Conservation (phyloP, 371 early-diverging fungal genomes). For the Mortierella sp. region DNA sequence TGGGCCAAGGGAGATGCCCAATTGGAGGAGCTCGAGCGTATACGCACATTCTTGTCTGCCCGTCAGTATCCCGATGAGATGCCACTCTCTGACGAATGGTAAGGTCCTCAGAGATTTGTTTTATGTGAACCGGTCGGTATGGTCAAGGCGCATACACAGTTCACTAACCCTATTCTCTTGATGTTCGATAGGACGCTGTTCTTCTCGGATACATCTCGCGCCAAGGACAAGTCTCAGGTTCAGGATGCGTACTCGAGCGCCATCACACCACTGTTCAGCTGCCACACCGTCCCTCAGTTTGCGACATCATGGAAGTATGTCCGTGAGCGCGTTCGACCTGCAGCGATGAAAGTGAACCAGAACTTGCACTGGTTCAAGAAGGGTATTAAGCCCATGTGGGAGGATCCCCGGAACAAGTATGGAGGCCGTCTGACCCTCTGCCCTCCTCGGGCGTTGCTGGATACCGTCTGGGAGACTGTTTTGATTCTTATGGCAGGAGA, state of each 20-base stretch:
- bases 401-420: slow-evolving; percentile 65
- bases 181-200: slow-evolving; percentile 58
- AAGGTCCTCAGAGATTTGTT: not conserved
- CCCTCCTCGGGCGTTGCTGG: slow-evolving; percentile 57
- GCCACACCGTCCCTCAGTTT: slow-evolving; percentile 68
- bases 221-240: slow-evolving; percentile 54
- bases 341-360: slow-evolving; percentile 62
- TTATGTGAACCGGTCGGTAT: too few relatives aligned
- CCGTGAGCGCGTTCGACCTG: slow-evolving; percentile 60
- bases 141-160: too few relatives aligned
- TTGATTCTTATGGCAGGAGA: slow-evolving; percentile 68
- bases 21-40: slow-evolving; percentile 48
- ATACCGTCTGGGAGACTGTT: slow-evolving; percentile 66
- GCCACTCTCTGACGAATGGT: slow-evolving; percentile 59
- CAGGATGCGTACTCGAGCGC: slow-evolving; percentile 61
- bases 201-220: slow-evolving; percentile 64
- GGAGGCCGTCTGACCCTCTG: slow-evolving; percentile 67
- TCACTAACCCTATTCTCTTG: not conserved
- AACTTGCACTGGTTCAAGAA: slow-evolving; percentile 69
- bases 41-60: slow-evolving; percentile 45
- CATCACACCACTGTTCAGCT: slow-evolving; percentile 63
- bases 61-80: slow-evolving; percentile 54
- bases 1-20: slow-evolving; percentile 60
- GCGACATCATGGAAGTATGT: slow-evolving; percentile 66
- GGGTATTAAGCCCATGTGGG: slow-evolving; percentile 74